Evolutionary conservation across 371 early-diverging fungal species (phyloP).

Genomic region (Actinomortierella wolfii): DNA sequence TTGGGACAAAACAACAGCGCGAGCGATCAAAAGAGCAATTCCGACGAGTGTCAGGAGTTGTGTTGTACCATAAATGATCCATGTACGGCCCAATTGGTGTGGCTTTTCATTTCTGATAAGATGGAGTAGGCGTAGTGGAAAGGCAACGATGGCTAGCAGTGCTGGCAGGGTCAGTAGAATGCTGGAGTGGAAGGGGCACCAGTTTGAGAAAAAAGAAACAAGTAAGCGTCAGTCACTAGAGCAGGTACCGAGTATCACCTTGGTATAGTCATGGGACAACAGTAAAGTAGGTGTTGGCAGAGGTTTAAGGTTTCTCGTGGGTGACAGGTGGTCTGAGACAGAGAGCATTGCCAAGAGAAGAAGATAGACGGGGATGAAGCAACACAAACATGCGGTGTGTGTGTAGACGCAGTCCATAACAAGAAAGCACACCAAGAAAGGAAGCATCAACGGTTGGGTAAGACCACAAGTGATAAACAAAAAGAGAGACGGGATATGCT

Average conservation of each 20-base stretch:
- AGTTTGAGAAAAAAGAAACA: background rate
- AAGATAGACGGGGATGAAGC: too few species aligned
- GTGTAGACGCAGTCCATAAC: too few species aligned
- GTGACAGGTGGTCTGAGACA: too few species aligned
- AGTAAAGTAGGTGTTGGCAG: background rate
- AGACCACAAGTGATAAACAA: too few species aligned
- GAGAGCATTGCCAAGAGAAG: too few species aligned
- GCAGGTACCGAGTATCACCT: too few species aligned
- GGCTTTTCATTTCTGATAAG: background rate
- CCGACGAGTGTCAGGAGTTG: background rate
- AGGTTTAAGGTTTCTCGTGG: too few species aligned
- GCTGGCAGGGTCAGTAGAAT: conserved; percentile 22
- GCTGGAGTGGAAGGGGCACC: background rate
- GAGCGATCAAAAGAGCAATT: background rate
- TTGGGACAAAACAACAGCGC: background rate
- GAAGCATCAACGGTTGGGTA: too few species aligned
- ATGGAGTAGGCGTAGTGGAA: background rate
- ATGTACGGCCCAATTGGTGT: background rate
- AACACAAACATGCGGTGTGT: too few species aligned
- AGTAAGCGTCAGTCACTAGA: background rate
- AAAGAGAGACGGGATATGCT: too few species aligned
- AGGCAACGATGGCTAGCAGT: conserved; percentile 12
- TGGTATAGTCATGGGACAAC: background rate
- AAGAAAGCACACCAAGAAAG: too few species aligned
- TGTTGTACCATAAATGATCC: background rate